Conservation (phyloP, 441 rosid species). For the Kokia cookei region DNA sequence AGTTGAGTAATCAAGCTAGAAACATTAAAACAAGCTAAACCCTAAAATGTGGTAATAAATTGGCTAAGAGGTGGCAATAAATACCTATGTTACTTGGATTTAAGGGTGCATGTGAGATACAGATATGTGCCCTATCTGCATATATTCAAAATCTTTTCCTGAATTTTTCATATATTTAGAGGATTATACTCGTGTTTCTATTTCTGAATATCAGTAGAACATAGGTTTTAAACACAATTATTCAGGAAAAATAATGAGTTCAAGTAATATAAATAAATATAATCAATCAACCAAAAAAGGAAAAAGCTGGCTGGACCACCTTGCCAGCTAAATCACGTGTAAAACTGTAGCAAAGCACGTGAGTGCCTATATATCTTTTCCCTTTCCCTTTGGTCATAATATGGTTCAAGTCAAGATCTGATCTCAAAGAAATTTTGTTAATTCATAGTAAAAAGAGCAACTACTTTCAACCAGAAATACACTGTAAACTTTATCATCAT, state of each 20-base stretch:
- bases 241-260: not conserved
- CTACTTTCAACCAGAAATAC: not conserved
- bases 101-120: not conserved
- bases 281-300: not conserved
- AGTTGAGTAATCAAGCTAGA: not conserved
- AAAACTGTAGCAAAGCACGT: not conserved
- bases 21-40: not conserved
- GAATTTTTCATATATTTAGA: not conserved
- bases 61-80: not conserved
- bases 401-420: not conserved
- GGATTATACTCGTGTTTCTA: not conserved
- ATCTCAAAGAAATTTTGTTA: not conserved
- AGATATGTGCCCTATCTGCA: not conserved
- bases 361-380: not conserved
- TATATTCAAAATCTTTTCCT: not conserved
- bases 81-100: not conserved
- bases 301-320: not conserved
- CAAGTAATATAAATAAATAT: not conserved
- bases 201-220: not conserved
- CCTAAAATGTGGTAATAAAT: not conserved
- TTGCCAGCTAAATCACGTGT: slow-evolving; percentile 1
- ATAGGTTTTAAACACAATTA: not conserved
- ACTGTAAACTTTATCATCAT: not conserved
- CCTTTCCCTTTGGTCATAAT: not conserved
- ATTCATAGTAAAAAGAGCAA: not conserved